These are phyloP conservation scores for Trypanosoma grayi DNA, from an alignment of 208 protist genomes.

Conservation along the genomic window DNA sequence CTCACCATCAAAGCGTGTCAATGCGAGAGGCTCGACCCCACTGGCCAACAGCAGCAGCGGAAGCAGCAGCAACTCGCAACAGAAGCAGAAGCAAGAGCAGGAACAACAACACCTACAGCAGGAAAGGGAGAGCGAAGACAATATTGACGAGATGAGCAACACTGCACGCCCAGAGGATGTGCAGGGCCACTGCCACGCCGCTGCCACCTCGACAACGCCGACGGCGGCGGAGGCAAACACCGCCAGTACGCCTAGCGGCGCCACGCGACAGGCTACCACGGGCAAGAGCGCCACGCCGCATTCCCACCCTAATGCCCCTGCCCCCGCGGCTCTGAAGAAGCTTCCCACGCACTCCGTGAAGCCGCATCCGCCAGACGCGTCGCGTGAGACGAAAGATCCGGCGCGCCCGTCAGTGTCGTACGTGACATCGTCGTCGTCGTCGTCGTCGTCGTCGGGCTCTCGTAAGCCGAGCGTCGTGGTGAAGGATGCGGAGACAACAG, in stretches of 20 bases:
- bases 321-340: no score
- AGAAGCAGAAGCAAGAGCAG: background rate
- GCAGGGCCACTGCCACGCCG: no score
- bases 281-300: no score
- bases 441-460: slow-evolving; percentile 15
- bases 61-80: background rate
- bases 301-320: no score
- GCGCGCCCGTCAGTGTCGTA: no score
- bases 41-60: no score
- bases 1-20: no score
- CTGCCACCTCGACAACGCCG: background rate
- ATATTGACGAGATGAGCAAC: background rate
- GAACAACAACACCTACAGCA: background rate
- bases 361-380: no score
- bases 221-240: background rate
- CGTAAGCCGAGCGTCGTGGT: slow-evolving; percentile 16
- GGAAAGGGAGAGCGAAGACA: background rate
- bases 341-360: no score
- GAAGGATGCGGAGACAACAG: slow-evolving; percentile 7
- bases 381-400: no score
- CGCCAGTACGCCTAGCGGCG: background rate
- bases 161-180: background rate
- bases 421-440: slow-evolving; percentile 3
- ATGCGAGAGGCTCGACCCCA: no score
- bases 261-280: no score